phyloP scores from a whole-genome alignment of 2,329 filamentous ascomycete genomes.

The Pleochaeta shiraiana region DNA sequence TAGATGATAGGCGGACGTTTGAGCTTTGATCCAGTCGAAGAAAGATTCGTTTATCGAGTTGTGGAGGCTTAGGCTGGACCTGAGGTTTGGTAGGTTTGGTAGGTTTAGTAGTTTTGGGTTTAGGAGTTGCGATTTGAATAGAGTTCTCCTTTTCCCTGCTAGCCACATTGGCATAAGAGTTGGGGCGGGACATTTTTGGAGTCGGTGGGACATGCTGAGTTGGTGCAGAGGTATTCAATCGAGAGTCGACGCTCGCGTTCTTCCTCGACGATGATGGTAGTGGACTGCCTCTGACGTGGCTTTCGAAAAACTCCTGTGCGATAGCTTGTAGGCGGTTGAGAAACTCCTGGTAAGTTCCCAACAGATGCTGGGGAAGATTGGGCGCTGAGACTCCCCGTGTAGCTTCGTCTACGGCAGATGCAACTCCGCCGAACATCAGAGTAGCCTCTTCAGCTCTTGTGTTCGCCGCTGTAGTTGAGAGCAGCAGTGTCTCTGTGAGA shows the following conservation, averaged over 20 bases:
- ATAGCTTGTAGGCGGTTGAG: not conserved
- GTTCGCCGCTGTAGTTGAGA: not conserved
- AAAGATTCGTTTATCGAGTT: not conserved
- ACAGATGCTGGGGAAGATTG: not conserved
- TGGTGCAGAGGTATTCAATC: too few relatives aligned
- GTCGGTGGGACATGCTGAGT: too few relatives aligned
- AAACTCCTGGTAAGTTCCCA: not conserved
- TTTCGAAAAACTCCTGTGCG: not conserved
- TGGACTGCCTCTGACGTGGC: not conserved
- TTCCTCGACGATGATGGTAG: not conserved
- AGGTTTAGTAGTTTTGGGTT: not conserved
- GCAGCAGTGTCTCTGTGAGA: not conserved
- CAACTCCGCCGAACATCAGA: not conserved
- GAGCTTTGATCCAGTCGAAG: not conserved
- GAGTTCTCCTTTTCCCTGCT: too few relatives aligned
- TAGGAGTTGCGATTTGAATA: not conserved
- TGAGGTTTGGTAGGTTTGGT: not conserved
- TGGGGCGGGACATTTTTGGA: too few relatives aligned
- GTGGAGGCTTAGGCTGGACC: too few relatives aligned
- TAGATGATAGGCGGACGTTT: not conserved
- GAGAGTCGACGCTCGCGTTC: too few relatives aligned
- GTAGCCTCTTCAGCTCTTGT: not conserved
- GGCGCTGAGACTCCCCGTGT: not conserved
- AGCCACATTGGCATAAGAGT: too few relatives aligned
- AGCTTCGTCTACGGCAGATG: not conserved